phyloP scores from a whole-genome alignment of 495 filamentous ascomycete species.

The Penicillium chermesinum region DNA sequence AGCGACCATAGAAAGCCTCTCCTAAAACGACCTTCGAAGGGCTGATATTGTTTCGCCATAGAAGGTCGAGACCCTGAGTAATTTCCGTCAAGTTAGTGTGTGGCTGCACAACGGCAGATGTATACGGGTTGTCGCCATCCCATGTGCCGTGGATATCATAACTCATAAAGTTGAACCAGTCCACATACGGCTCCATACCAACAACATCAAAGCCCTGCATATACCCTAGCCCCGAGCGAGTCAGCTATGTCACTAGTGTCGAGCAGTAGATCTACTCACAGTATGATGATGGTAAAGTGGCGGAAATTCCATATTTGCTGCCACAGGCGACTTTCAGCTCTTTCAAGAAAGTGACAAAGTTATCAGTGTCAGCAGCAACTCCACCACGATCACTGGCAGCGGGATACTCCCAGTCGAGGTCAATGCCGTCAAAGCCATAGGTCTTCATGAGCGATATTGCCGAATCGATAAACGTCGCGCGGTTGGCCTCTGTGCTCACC shows the following conservation, averaged over 20 bases:
- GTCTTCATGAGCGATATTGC: conserved; percentile 36
- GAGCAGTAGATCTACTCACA: neutral
- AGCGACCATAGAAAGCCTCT: conserved; percentile 31
- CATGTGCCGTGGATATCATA: conserved; percentile 38
- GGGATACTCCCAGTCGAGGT: conserved; percentile 58
- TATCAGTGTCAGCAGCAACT: conserved; percentile 6
- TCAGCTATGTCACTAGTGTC: neutral
- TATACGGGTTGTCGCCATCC: conserved; percentile 7
- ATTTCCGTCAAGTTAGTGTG: conserved; percentile 36
- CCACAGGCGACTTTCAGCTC: conserved; percentile 39
- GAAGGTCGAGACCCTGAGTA: conserved; percentile 13
- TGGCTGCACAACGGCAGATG: neutral
- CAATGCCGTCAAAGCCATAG: conserved; percentile 52
- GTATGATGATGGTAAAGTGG: conserved; percentile 3
- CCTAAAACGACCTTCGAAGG: conserved; percentile 34
- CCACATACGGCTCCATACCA: conserved; percentile 27
- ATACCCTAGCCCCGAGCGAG: too few relatives aligned
- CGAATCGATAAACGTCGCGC: conserved; percentile 41
- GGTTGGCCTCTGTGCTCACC: conserved; percentile 20
- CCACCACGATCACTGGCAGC: conserved; percentile 29
- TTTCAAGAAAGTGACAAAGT: conserved; percentile 38
- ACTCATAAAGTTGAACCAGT: conserved; percentile 53
- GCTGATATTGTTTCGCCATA: conserved; percentile 29
- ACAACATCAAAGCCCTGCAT: conserved; percentile 43
- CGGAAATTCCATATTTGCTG: conserved; percentile 16